Percentiles rank a stretch among this genome's conserved stretches.
Conservation (phyloP, 352 stramenopile species). For the Globisporangium sylvaticum region DNA sequence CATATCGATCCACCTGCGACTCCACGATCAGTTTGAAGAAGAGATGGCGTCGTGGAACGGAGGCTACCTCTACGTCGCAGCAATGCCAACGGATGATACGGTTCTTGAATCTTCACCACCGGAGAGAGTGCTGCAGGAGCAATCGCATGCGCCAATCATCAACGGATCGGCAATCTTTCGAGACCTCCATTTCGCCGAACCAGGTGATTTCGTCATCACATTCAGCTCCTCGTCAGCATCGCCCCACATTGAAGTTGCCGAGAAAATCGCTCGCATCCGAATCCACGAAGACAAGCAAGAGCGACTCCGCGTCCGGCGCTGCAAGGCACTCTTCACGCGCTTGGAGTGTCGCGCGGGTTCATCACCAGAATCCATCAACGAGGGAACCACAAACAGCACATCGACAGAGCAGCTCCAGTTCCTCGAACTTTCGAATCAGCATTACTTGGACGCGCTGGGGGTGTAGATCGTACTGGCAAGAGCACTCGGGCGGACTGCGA, state of each 20-base stretch:
- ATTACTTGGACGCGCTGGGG: slow-evolving; percentile 24
- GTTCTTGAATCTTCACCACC: not conserved
- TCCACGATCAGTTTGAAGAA: slow-evolving; percentile 57
- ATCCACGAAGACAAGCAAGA: slow-evolving; percentile 32
- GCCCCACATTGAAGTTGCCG: not conserved
- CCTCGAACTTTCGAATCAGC: slow-evolving; percentile 17
- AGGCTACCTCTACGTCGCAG: slow-evolving; percentile 26
- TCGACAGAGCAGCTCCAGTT: slow-evolving; percentile 16
- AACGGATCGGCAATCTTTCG: slow-evolving; percentile 41
- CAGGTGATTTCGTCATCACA: slow-evolving; percentile 41
- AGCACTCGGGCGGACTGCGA: slow-evolving; percentile 26
- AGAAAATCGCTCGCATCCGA: slow-evolving; percentile 38
- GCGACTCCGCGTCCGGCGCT: slow-evolving; percentile 19
- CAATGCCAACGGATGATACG: slow-evolving; percentile 1
- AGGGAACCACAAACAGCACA: not conserved
- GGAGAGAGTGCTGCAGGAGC: slow-evolving; percentile 7
- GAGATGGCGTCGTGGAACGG: slow-evolving; percentile 23
- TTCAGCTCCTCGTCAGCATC: slow-evolving; percentile 22
- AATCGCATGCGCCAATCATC: slow-evolving; percentile 16
- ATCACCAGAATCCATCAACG: not conserved
- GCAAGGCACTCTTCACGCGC: slow-evolving; percentile 27
- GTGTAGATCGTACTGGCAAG: slow-evolving; percentile 38
- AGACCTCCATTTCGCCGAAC: slow-evolving; percentile 31
- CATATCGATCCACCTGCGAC: slow-evolving; percentile 30
- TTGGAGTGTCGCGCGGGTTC: slow-evolving; percentile 25